Evolutionary conservation across 1,284 basidiomycete genomes (phyloP), one percentile per base, ranked within the genome.

Genomic region (Tremellales sp.): DNA sequence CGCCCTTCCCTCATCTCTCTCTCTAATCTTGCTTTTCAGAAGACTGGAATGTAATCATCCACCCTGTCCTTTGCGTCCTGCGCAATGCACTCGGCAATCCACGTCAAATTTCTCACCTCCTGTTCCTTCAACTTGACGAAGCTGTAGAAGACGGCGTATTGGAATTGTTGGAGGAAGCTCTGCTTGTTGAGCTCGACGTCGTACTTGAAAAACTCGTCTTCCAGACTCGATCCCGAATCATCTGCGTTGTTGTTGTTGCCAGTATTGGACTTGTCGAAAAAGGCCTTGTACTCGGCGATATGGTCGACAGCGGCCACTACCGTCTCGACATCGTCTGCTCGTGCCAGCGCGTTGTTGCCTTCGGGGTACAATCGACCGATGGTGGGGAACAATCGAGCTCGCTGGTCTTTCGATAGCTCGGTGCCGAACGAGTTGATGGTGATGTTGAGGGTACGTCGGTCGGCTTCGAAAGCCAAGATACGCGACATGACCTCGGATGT

Each of bases 341-440:
- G 83, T 1, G 94, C 92, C 27, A 99, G 83, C 26, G 84, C 81
- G 65, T 96, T 94, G 78, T 97, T 97, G 44, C 96, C 96, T 58
- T 87, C 92, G 0, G 96, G 96, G 78, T 86, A 98, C 43, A 99
- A 81, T 50, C 87, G 83, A 11, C 96, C 96, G 51, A 98, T 88
- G 19, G 84, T 81, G 5, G 96, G 96, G 81, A 96, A 98, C 39
- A 99, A 82, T 58, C 86, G 84, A n/a, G 92, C 91, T 29, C 96
- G 87, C 65, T 92, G 86, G 68, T 98, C 94, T 73, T 98, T 99
- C 39, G 86, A 81, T 50, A 99, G 82, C 65, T 90, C 89, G 10
- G 96, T 97, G 58, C 87, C 87, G 73, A 98, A 96, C 22, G 94
- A 97, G 80, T 99, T 99, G 80, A 99, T 90, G 29, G 96, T 97